Conservation (phyloP, 257 asterid species). For the Scutellaria minor region DNA sequence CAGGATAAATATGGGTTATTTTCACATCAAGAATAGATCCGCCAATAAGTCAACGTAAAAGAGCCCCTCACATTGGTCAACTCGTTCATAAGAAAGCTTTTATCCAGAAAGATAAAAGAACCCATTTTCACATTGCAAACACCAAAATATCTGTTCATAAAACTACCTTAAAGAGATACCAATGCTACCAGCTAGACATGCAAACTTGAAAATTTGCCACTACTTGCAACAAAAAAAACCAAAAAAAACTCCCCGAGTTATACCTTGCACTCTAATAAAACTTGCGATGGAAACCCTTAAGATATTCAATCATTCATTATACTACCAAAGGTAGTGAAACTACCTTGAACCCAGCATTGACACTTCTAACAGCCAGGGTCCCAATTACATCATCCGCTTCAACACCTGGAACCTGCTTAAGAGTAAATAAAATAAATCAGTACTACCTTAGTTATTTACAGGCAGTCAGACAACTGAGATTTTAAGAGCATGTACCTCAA, state of each 20-base stretch:
- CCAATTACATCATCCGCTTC: conserved; percentile 99
- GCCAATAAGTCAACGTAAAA: neutral
- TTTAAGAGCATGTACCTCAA: conserved; percentile 64
- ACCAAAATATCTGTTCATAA: neutral
- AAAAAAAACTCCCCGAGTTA: conserved; percentile 3
- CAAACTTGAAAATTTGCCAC: conserved; percentile 22
- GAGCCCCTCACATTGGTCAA: conserved; percentile 8
- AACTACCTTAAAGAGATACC: conserved; percentile 2
- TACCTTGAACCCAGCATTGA: conserved; percentile 88
- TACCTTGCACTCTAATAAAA: conserved; percentile 8
- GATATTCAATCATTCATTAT: conserved; percentile 29
- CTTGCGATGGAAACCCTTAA: conserved; percentile 8
- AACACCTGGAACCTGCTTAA: conserved; percentile 93
- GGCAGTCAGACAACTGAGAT: conserved; percentile 25
- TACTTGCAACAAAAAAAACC: conserved; percentile 16
- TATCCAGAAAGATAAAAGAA: conserved; percentile 1
- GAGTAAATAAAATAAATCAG: conserved; percentile 35
- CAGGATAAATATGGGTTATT: neutral
- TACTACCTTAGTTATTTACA: conserved; percentile 27
- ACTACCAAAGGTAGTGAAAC: conserved; percentile 31
- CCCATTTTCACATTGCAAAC: conserved; percentile 4
- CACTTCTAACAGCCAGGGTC: conserved; percentile 88
- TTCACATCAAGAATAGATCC: neutral
- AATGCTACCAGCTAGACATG: neutral
- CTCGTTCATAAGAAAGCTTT: conserved; percentile 14